phyloP scores from a whole-genome alignment of 257 asterid genomes.

The Solanum corneliomulleri region DNA sequence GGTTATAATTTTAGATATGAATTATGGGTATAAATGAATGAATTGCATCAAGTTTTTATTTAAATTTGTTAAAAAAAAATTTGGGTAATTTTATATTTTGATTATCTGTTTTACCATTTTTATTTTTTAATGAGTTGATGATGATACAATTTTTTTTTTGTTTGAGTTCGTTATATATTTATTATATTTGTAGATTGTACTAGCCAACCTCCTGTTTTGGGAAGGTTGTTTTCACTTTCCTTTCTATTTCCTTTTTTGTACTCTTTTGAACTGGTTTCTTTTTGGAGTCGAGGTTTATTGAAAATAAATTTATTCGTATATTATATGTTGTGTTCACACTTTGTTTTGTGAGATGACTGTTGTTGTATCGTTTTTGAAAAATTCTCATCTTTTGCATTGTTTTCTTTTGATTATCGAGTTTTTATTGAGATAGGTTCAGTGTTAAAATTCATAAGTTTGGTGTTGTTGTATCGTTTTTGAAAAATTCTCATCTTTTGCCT shows the following conservation, averaged over 20 bases:
- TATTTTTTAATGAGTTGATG: neutral
- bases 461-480: neutral
- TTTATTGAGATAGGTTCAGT: neutral
- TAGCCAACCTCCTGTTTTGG: neutral
- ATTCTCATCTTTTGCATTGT: too few relatives aligned
- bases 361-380: neutral
- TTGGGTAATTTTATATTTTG: neutral
- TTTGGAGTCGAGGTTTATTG: accelerated
- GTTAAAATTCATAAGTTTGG: neutral
- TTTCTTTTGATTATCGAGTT: neutral
- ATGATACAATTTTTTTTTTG: neutral
- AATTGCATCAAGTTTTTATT: neutral
- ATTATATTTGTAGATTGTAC: neutral
- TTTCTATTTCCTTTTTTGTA: neutral
- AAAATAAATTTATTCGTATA: neutral
- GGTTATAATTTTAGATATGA: neutral
- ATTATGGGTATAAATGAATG: neutral
- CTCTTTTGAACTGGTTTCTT: neutral
- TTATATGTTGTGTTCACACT: neutral
- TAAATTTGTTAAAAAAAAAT: neutral
- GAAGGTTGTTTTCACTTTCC: neutral
- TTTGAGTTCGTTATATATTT: neutral
- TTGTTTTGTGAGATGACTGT: neutral
- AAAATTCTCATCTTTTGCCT: too few relatives aligned
- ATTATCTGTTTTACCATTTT: neutral